Conservation (phyloP, 148 eudicot species). For the Chenopodium berlandieri region DNA sequence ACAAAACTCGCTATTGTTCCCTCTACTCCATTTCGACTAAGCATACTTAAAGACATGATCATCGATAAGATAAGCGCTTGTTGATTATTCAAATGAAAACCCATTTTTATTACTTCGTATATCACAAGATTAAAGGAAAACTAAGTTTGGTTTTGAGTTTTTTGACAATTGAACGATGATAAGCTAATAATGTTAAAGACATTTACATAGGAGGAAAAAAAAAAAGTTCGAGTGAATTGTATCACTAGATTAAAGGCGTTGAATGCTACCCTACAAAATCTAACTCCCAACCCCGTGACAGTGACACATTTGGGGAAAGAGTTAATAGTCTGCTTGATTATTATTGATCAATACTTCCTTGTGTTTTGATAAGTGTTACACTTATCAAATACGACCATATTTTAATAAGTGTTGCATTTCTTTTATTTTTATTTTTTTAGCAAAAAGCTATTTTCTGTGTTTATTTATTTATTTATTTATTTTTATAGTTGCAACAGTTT, state of each 20-base stretch:
- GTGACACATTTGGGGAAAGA: background rate
- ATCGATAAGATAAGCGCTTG: background rate
- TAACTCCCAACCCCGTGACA: conserved; percentile 23
- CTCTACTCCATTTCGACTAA: conserved; percentile 1
- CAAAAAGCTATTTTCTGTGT: no score
- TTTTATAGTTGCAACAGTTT: no score
- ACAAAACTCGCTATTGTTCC: conserved; percentile 54
- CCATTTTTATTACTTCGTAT: background rate
- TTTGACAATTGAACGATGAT: background rate
- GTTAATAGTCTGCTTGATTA: no score
- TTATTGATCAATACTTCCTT: no score
- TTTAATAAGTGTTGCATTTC: no score
- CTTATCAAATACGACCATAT: no score
- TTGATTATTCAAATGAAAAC: background rate
- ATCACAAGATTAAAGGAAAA: background rate
- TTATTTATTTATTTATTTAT: no score
- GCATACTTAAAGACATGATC: background rate
- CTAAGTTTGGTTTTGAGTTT: no score
- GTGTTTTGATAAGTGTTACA: no score
- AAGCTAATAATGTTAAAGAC: background rate
- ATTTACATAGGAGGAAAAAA: background rate
- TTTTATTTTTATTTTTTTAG: no score
- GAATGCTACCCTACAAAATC: conserved; percentile 20
- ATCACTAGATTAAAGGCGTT: background rate
- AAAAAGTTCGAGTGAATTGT: background rate